Conservation (phyloP, 371 early-diverging fungal genomes). For the Parasitella parasitica region DNA sequence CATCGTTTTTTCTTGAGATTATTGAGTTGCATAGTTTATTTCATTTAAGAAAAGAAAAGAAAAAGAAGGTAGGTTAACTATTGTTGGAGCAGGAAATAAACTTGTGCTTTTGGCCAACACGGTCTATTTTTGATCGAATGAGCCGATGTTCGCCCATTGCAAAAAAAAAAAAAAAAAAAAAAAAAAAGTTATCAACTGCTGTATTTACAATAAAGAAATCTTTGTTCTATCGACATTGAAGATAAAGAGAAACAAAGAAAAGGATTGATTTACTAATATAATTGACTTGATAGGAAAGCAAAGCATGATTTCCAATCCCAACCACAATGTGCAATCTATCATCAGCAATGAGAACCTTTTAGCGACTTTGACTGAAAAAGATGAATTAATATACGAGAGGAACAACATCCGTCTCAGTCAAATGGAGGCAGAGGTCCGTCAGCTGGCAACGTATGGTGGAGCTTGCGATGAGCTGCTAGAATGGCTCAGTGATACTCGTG, state of each 20-base stretch:
- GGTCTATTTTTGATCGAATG: neutral
- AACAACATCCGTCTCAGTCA: conserved; percentile 30
- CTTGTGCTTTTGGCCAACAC: neutral
- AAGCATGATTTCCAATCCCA: neutral
- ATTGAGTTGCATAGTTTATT: neutral
- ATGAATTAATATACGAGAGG: conserved; percentile 8
- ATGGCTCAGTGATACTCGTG: conserved; percentile 38
- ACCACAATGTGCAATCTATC: neutral
- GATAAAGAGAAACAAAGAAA: neutral
- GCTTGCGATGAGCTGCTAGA: conserved; percentile 42
- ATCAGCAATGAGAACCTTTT: neutral
- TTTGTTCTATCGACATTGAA: neutral
- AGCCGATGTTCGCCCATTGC: neutral
- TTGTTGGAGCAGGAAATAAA: neutral
- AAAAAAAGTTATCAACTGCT: too few relatives aligned
- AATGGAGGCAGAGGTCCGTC: conserved; percentile 27
- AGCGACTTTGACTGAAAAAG: neutral
- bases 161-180: neutral
- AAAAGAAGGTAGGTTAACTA: neutral
- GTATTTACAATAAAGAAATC: too few relatives aligned
- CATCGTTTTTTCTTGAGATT: neutral
- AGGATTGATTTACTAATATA: neutral
- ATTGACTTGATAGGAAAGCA: neutral
- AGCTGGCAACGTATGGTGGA: conserved; percentile 27
- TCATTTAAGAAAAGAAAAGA: too few relatives aligned